phyloP scores from a whole-genome alignment of 2,329 filamentous ascomycete genomes.

The Phialophora chinensis region DNA sequence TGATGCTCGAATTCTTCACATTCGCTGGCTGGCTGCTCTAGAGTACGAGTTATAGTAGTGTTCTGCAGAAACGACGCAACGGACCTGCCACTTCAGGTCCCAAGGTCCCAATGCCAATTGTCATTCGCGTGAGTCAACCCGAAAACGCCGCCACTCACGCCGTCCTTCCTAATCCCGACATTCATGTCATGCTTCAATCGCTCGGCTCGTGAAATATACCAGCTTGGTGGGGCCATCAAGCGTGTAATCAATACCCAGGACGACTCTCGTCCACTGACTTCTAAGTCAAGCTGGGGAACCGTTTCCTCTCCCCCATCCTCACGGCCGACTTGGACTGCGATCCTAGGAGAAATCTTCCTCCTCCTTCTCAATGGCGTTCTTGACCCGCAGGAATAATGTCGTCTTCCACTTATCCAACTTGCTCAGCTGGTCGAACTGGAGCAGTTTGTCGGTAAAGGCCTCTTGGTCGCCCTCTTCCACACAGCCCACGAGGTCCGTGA shows the following conservation, averaged over 20 bases:
- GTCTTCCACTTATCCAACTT: constrained; percentile 99
- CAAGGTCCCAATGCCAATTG: too few relatives aligned
- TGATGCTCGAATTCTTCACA: neutral
- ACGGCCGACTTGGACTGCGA: too few relatives aligned
- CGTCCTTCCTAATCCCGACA: too few relatives aligned
- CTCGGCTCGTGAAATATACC: too few relatives aligned
- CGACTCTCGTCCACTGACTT: neutral
- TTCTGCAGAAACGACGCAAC: neutral
- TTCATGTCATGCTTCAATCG: too few relatives aligned
- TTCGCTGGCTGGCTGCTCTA: neutral
- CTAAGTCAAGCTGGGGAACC: neutral
- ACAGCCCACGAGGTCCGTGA: constrained; percentile 75
- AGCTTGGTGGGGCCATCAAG: neutral
- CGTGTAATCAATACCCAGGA: neutral
- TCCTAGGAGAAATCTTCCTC: constrained; percentile 70
- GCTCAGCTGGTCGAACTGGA: constrained; percentile 88
- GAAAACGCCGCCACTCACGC: too few relatives aligned
- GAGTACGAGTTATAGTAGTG: neutral
- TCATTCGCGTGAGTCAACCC: too few relatives aligned
- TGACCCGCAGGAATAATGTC: constrained; percentile 78
- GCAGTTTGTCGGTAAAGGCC: constrained; percentile 81
- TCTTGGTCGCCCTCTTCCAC: constrained; percentile 81
- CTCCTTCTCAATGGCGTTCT: constrained; percentile 77
- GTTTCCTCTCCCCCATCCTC: neutral
- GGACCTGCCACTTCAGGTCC: too few relatives aligned